Percentiles rank a stretch among this genome's conserved stretches.
These are phyloP conservation scores for Podospora didyma DNA, from an alignment of 495 filamentous ascomycete genomes.

Conservation along the genomic window DNA sequence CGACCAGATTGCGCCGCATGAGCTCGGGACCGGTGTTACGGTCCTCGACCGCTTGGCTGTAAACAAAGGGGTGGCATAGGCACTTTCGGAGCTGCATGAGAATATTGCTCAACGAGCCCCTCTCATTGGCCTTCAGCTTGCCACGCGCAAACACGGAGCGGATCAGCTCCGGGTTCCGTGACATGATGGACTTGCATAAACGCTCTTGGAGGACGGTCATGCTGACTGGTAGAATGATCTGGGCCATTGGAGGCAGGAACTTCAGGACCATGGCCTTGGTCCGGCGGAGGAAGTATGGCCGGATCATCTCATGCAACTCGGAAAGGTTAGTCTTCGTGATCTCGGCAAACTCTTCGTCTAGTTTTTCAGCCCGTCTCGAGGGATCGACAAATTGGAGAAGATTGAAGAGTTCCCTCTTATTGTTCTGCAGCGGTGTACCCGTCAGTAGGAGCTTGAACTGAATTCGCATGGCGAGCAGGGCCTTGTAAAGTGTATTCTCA, in stretches of 20 bases:
- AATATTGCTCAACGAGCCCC: conserved; percentile 83
- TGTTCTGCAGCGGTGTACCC: conserved; percentile 92
- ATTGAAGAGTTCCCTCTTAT: conserved; percentile 90
- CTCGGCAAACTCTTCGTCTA: conserved; percentile 72
- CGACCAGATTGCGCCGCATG: conserved; percentile 75
- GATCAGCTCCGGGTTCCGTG: conserved; percentile 85
- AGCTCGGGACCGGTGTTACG: conserved; percentile 46
- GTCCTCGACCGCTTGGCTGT: conserved; percentile 86
- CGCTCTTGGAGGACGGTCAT: conserved; percentile 93
- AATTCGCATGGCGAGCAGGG: conserved; percentile 65
- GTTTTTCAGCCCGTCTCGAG: conserved; percentile 56
- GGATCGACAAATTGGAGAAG: conserved; percentile 87
- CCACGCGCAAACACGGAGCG: conserved; percentile 69
- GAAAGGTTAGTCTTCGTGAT: conserved; percentile 77
- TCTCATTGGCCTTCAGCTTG: conserved; percentile 64
- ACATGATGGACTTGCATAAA: conserved; percentile 88
- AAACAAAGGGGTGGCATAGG: conserved; percentile 93
- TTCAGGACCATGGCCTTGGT: conserved; percentile 88
- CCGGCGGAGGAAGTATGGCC: conserved; percentile 65
- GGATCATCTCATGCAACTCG: conserved; percentile 76
- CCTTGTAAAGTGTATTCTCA: conserved; percentile 71
- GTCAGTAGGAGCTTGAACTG: conserved; percentile 83
- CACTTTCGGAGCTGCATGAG: conserved; percentile 94
- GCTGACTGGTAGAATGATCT: conserved; percentile 89
- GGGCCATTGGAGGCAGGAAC: conserved; percentile 86